These are phyloP conservation scores for Cladosporium cucumerinum DNA, from an alignment of 2,329 filamentous ascomycete species.

Conservation along the genomic window DNA sequence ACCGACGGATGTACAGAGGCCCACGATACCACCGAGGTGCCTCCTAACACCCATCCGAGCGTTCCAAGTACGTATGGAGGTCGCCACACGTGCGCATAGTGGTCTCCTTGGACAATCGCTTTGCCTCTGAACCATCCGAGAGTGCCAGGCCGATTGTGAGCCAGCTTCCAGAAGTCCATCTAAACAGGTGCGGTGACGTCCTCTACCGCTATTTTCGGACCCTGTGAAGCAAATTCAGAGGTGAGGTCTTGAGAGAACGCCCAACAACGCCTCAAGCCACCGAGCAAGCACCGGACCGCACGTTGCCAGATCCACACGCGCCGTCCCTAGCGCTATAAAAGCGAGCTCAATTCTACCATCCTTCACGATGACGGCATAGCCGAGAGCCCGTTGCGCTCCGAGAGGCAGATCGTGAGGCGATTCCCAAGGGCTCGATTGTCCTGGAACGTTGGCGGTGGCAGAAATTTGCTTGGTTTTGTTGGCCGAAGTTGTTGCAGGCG, in stretches of 20 bases:
- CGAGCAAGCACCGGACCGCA: slow-evolving; percentile 15
- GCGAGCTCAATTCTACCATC: slow-evolving; percentile 12
- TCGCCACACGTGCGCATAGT: slow-evolving; percentile 7
- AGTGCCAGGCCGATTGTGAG: background rate
- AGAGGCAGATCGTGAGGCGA: background rate
- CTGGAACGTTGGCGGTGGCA: background rate
- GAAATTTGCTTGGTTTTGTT: background rate
- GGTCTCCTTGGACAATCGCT: background rate
- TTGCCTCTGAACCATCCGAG: background rate
- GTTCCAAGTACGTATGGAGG: slow-evolving; percentile 11
- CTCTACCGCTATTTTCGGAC: background rate
- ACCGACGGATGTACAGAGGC: slow-evolving; percentile 2
- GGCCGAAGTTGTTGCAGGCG: slow-evolving; percentile 7
- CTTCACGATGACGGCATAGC: slow-evolving; percentile 12
- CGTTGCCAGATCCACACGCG: slow-evolving; percentile 8
- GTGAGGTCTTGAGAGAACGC: slow-evolving; percentile 10
- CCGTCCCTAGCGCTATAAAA: background rate
- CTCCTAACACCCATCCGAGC: slow-evolving; percentile 15
- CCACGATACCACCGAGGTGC: slow-evolving; percentile 17
- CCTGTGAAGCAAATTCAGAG: slow-evolving; percentile 8
- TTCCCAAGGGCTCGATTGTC: background rate
- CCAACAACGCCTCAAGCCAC: slow-evolving; percentile 3
- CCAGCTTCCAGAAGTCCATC: background rate
- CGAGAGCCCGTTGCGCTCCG: background rate
- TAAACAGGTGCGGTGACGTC: background rate